These are phyloP conservation scores for Tuctoria greenei DNA, from an alignment of 176 grass and related monocot species.

Conservation along the genomic window DNA sequence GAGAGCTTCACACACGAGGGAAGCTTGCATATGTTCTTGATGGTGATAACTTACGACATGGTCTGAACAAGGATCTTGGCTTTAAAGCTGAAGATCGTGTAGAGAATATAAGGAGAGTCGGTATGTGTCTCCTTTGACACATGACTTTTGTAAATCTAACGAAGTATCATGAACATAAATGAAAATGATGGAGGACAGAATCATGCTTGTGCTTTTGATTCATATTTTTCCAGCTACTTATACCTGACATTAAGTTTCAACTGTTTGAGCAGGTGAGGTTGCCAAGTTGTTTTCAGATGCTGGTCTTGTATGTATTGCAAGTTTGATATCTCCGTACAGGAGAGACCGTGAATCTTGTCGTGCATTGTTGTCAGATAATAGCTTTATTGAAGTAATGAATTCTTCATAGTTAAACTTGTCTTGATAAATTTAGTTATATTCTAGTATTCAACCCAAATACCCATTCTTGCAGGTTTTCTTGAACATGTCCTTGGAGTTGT, in stretches of 20 bases:
- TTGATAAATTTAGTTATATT: slow-evolving; percentile 1
- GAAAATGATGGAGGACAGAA: background rate
- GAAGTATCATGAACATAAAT: background rate
- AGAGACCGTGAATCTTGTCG: slow-evolving; percentile 77
- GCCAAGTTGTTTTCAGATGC: slow-evolving; percentile 95
- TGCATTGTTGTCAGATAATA: slow-evolving; percentile 67
- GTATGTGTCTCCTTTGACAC: slow-evolving; percentile 25
- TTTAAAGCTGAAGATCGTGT: slow-evolving; percentile 82
- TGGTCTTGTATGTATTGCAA: slow-evolving; percentile 89
- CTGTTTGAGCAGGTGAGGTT: slow-evolving; percentile 70
- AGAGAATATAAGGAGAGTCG: slow-evolving; percentile 95
- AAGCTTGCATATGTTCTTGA: slow-evolving; percentile 91
- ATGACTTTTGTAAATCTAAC: background rate
- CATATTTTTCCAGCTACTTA: background rate
- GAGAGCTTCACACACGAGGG: slow-evolving; percentile 72
- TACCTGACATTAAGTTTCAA: slow-evolving; percentile 24
- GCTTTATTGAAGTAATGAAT: slow-evolving; percentile 83
- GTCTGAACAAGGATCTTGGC: slow-evolving; percentile 89
- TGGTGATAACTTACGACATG: slow-evolving; percentile 93
- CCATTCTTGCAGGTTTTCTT: slow-evolving; percentile 71
- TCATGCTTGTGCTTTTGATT: background rate
- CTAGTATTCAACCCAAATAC: background rate
- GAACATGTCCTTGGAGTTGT: slow-evolving; percentile 96
- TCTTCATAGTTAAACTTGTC: background rate
- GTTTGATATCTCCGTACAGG: slow-evolving; percentile 95